Evolutionary conservation across 2,329 filamentous ascomycete genomes (phyloP).

Genomic region (Ophiostoma montium): DNA sequence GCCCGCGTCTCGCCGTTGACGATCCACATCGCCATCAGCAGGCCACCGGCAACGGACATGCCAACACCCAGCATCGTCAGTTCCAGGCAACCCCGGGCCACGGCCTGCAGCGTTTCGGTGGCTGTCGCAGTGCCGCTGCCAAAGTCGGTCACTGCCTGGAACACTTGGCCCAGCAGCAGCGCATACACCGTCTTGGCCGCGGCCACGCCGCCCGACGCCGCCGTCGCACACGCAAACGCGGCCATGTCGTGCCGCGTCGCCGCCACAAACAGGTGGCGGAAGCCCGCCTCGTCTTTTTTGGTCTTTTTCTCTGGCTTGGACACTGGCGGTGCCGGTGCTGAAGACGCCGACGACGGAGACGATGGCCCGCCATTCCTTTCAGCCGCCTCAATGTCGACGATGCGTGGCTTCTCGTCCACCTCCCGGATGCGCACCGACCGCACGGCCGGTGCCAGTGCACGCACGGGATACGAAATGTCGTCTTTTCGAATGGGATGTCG

Average conservation of each 20-base stretch:
- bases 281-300: constrained; percentile 10
- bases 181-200: constrained; percentile 50
- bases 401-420: constrained; percentile 3
- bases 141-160: constrained; percentile 54
- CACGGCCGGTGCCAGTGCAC: not conserved
- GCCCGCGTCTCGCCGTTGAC: constrained; percentile 72
- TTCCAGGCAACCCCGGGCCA: constrained; percentile 47
- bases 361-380: no score
- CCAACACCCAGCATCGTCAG: constrained; percentile 48
- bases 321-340: no score
- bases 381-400: not conserved
- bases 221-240: constrained; percentile 38
- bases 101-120: constrained; percentile 35
- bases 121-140: constrained; percentile 29
- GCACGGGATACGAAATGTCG: constrained; percentile 3
- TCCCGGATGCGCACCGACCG: constrained; percentile 5
- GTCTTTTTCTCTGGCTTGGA: not conserved
- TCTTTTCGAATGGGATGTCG: constrained; percentile 3
- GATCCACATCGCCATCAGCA: constrained; percentile 59
- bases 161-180: constrained; percentile 60
- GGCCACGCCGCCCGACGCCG: constrained; percentile 44
- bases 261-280: constrained; percentile 51
- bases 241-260: constrained; percentile 45
- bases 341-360: no score
- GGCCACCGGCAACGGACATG: constrained; percentile 52